Evolutionary conservation across 2,329 filamentous ascomycete genomes (phyloP).

Genomic region (Aspergillus neotritici): DNA sequence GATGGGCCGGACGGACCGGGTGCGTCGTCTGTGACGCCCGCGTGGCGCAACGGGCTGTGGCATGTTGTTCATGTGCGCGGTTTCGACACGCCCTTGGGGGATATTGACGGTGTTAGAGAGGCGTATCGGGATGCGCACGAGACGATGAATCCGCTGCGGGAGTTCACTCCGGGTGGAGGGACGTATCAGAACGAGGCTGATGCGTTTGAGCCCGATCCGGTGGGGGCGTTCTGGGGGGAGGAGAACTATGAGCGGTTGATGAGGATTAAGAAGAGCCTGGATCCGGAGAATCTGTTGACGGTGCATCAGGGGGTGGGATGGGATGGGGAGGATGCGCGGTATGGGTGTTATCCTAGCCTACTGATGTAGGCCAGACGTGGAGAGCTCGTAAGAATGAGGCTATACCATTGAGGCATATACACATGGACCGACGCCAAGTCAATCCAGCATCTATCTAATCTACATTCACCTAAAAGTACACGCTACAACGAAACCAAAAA

Average conservation of each 20-base stretch:
- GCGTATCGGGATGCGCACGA: constrained; percentile 10
- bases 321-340: constrained; percentile 9
- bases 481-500: too few species aligned
- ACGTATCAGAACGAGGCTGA: constrained; percentile 16
- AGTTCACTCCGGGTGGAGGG: constrained; percentile 11
- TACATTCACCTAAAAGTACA: too few species aligned
- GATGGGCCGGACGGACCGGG: constrained; percentile 12
- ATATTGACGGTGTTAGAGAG: constrained; percentile 7
- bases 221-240: constrained; percentile 12
- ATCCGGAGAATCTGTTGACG: constrained; percentile 11
- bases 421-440: too few species aligned
- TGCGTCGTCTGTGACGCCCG: constrained; percentile 14
- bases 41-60: constrained; percentile 17
- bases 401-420: too few species aligned
- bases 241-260: constrained; percentile 12
- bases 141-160: constrained; percentile 10
- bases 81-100: constrained; percentile 5
- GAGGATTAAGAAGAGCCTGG: constrained; percentile 11
- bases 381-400: too few species aligned
- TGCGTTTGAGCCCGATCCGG: constrained; percentile 9
- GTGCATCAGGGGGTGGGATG: constrained; percentile 12
- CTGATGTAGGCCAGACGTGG: too few species aligned
- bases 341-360: constrained; percentile 12
- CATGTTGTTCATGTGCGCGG: constrained; percentile 11
- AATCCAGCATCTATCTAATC: too few species aligned